These are phyloP conservation scores for Cystobasidium sp. DNA, from an alignment of 1,284 basidiomycete genomes.

Conservation along the genomic window DNA sequence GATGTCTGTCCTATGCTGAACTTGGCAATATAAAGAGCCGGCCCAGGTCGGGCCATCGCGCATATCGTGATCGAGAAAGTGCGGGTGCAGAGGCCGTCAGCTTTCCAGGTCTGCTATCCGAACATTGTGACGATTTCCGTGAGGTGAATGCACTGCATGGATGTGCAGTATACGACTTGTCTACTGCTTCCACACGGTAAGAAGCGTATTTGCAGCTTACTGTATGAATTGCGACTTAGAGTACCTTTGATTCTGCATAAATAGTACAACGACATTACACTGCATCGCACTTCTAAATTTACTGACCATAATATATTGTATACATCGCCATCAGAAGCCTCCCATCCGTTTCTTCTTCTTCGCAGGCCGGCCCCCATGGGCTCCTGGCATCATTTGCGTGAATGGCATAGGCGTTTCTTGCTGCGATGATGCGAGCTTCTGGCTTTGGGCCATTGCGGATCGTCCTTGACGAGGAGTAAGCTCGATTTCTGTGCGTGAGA, in stretches of 20 bases:
- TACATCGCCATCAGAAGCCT: constrained; percentile 64
- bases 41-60: not conserved
- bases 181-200: too few relatives aligned
- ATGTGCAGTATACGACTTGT: too few relatives aligned
- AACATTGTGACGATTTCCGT: too few relatives aligned
- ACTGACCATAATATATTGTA: not conserved
- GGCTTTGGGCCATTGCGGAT: not conserved
- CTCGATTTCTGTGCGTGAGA: not conserved
- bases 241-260: too few relatives aligned
- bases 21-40: not conserved
- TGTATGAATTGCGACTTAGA: too few relatives aligned
- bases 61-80: too few relatives aligned
- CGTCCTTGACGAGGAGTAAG: not conserved
- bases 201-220: too few relatives aligned
- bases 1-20: not conserved
- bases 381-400: constrained; percentile 73
- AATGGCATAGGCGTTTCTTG: constrained; percentile 56
- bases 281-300: too few relatives aligned
- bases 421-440: constrained; percentile 2
- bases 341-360: constrained; percentile 64
- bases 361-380: constrained; percentile 67
- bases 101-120: too few relatives aligned
- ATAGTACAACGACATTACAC: too few relatives aligned
- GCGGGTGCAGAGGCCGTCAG: too few relatives aligned
- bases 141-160: too few relatives aligned